These are phyloP conservation scores for Polysphondylium violaceum DNA, from an alignment of 78 protist genomes.

Conservation along the genomic window DNA sequence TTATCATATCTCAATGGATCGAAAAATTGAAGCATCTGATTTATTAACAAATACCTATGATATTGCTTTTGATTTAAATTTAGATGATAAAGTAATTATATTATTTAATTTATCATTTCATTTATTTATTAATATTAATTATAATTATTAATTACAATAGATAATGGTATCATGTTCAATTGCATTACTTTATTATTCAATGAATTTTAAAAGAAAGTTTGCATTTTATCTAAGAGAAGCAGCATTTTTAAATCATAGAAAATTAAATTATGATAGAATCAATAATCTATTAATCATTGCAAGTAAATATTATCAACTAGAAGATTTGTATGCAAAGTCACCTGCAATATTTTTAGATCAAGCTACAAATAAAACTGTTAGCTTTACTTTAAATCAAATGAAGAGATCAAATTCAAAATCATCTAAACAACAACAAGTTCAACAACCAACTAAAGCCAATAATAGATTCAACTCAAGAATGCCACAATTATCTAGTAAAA, in stretches of 20 bases:
- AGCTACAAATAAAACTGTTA: neutral
- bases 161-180: conserved; percentile 49
- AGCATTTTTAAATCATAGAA: conserved; percentile 47
- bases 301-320: conserved; percentile 54
- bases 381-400: conserved; percentile 30
- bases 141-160: conserved; percentile 2
- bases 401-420: conserved; percentile 5
- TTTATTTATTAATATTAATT: conserved; percentile 5
- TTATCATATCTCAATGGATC: conserved; percentile 64
- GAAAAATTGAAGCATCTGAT: conserved; percentile 74
- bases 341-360: conserved; percentile 50
- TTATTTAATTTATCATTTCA: too few relatives aligned
- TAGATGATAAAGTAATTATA: conserved; percentile 16
- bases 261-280: conserved; percentile 54
- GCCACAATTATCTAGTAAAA: conserved; percentile 30
- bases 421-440: neutral
- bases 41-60: conserved; percentile 21
- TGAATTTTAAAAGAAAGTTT: conserved; percentile 78
- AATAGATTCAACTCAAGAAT: neutral
- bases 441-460: neutral
- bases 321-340: conserved; percentile 32
- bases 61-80: conserved; percentile 12
- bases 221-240: conserved; percentile 80
- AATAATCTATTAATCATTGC: conserved; percentile 43
- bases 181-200: conserved; percentile 50